Evolutionary conservation across 768 basidiomycete genomes (phyloP).

Genomic region (Naganishia vaughanmartiniae): DNA sequence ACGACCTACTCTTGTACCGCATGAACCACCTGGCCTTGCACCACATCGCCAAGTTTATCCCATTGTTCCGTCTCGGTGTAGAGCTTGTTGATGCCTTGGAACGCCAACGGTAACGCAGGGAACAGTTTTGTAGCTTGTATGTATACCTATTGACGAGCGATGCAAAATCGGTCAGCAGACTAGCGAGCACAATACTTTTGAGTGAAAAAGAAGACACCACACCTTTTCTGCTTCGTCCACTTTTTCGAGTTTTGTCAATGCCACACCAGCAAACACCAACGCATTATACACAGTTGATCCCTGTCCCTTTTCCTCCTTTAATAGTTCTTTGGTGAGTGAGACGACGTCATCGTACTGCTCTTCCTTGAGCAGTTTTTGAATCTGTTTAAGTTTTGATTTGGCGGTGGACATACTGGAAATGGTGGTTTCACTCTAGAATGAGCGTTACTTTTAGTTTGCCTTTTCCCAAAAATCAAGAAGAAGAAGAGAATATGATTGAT

Average conservation of each 20-base stretch:
- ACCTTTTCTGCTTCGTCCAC: constrained; percentile 80
- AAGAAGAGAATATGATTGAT: no score
- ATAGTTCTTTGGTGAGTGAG: constrained; percentile 59
- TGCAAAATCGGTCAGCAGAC: constrained; percentile 25
- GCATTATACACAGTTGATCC: constrained; percentile 63
- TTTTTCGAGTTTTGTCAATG: constrained; percentile 71
- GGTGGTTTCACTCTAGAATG: no score
- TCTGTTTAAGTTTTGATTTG: constrained; percentile 73
- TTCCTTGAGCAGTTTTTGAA: constrained; percentile 70
- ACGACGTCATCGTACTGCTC: constrained; percentile 71
- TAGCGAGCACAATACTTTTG: no score
- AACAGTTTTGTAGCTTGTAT: constrained; percentile 69
- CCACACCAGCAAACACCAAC: constrained; percentile 82
- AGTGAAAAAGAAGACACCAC: constrained; percentile 31
- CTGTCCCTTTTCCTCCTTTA: constrained; percentile 65
- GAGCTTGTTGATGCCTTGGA: constrained; percentile 43
- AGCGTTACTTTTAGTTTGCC: no score
- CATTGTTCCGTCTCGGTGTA: constrained; percentile 41
- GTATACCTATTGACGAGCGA: constrained; percentile 60
- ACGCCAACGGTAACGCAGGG: constrained; percentile 70
- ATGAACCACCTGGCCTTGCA: constrained; percentile 62
- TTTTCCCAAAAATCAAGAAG: no score
- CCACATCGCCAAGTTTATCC: constrained; percentile 39
- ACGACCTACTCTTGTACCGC: constrained; percentile 60
- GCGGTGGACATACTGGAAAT: constrained; percentile 34